Percentiles rank a stretch among this genome's conserved stretches.
phyloP scores from a whole-genome alignment of 306 rosid species.

The Cucurbita maxima region DNA sequence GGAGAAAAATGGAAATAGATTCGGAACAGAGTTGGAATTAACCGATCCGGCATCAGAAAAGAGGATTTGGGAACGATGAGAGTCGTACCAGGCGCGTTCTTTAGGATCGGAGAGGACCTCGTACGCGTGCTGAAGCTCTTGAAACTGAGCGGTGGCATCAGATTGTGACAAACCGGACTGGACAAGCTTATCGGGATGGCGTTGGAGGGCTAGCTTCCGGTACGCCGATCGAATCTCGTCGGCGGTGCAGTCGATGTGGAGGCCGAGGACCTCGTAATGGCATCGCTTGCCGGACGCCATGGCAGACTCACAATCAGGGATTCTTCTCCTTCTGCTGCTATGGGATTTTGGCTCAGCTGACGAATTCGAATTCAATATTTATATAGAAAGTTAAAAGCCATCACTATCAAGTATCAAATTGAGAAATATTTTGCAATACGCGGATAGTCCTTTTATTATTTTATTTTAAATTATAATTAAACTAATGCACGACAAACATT shows the following conservation, averaged over 20 bases:
- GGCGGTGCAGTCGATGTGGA: conserved; percentile 38
- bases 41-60: conserved; percentile 52
- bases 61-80: conserved; percentile 90
- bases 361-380: background rate
- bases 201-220: conserved; percentile 69
- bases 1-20: conserved; percentile 88
- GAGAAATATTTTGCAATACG: too few species aligned
- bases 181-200: conserved; percentile 91
- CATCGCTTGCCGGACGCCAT: conserved; percentile 65
- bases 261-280: conserved; percentile 82
- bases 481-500: too few species aligned
- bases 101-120: conserved; percentile 92
- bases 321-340: background rate
- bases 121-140: conserved; percentile 84
- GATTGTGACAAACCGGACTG: conserved; percentile 57
- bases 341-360: background rate
- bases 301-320: conserved; percentile 7
- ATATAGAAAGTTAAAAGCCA: background rate
- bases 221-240: conserved; percentile 74
- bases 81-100: conserved; percentile 94
- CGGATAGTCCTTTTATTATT: too few species aligned
- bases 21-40: conserved; percentile 41
- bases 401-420: background rate
- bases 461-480: too few species aligned
- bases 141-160: conserved; percentile 81